These are phyloP conservation scores for Mallotus nudiflorus DNA, from an alignment of 345 rosid species.

Conservation along the genomic window DNA sequence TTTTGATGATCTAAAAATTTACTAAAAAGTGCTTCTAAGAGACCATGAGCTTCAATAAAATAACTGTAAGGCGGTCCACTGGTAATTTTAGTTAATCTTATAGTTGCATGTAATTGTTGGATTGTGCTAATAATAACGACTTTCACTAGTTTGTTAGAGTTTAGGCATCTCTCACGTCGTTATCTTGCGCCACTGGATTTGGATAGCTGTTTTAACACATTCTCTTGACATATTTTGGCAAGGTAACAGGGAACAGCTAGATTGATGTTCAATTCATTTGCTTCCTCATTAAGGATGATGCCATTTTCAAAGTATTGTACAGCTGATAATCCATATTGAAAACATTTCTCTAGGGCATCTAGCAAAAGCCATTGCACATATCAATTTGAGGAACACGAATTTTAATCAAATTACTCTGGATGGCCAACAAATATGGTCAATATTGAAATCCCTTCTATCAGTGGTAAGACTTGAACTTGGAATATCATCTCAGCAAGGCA, in stretches of 20 bases:
- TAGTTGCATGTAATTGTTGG: background rate
- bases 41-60: background rate
- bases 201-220: constrained; percentile 35
- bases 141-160: constrained; percentile 8
- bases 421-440: constrained; percentile 94
- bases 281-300: constrained; percentile 86
- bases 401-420: constrained; percentile 79
- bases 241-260: constrained; percentile 97
- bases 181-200: constrained; percentile 18
- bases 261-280: constrained; percentile 82
- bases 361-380: constrained; percentile 55
- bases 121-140: constrained; percentile 1
- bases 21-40: background rate
- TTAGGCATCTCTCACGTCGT: constrained; percentile 3
- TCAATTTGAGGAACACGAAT: constrained; percentile 80
- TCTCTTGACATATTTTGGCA: constrained; percentile 46
- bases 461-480: constrained; percentile 45
- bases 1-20: background rate
- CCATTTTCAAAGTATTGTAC: constrained; percentile 89
- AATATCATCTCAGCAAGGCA: constrained; percentile 9
- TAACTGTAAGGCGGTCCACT: background rate
- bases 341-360: constrained; percentile 61
- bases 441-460: constrained; percentile 83
- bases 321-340: constrained; percentile 65
- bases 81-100: constrained; percentile 12